These are phyloP conservation scores for Carallia pectinifolia DNA, from an alignment of 345 rosid species.

Conservation along the genomic window DNA sequence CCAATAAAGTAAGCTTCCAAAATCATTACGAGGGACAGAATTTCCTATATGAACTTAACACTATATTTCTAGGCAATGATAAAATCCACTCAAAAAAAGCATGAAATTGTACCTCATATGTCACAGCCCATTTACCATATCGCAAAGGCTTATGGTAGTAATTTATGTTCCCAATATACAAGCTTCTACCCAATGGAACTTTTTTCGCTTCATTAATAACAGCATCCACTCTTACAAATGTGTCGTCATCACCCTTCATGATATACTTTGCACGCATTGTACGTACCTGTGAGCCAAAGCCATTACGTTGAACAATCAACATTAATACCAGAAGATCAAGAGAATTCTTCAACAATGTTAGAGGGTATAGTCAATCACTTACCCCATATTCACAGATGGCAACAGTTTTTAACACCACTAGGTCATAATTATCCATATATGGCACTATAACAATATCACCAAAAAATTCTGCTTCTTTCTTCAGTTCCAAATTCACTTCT, in stretches of 20 bases:
- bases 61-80: not conserved
- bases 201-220: conserved; percentile 62
- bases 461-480: conserved; percentile 93
- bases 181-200: conserved; percentile 55
- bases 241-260: conserved; percentile 95
- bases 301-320: not conserved
- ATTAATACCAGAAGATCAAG: not conserved
- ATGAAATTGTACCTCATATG: conserved; percentile 65
- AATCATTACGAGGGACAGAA: not conserved
- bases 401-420: conserved; percentile 92
- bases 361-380: conserved; percentile 27
- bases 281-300: conserved; percentile 48
- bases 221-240: conserved; percentile 77
- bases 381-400: conserved; percentile 98
- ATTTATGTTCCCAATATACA: conserved; percentile 85
- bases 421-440: conserved; percentile 94
- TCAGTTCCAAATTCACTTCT: conserved; percentile 82
- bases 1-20: not conserved
- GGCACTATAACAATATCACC: conserved; percentile 87
- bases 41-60: not conserved
- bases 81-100: not conserved
- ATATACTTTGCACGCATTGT: conserved; percentile 62
- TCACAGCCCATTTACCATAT: conserved; percentile 94
- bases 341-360: not conserved
- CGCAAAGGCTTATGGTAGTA: conserved; percentile 86